Evolutionary conservation across 2,329 filamentous ascomycete species (phyloP).

Genomic region (Trichothecium sympodiale): DNA sequence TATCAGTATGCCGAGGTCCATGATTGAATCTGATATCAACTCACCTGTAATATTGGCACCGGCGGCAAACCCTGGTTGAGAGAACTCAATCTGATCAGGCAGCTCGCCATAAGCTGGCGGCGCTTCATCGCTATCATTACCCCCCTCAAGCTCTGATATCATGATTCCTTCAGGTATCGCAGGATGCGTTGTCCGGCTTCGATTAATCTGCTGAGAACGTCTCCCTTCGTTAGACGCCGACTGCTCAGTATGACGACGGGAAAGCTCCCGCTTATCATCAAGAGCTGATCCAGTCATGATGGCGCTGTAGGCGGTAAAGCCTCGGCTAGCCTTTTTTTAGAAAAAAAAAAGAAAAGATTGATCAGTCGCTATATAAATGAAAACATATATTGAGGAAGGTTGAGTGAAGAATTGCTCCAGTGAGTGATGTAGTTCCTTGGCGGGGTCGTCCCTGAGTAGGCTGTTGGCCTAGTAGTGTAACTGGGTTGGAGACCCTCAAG

Average conservation of each 20-base stretch:
- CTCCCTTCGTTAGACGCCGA: constrained; percentile 2
- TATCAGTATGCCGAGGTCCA: constrained; percentile 1
- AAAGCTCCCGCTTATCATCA: constrained; percentile 15
- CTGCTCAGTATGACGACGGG: constrained; percentile 6
- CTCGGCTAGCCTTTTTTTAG: background rate
- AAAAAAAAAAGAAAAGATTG: too few relatives aligned
- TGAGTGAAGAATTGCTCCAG: too few relatives aligned
- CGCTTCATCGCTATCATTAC: constrained; percentile 18
- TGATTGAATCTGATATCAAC: constrained; percentile 1
- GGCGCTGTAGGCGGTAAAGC: background rate
- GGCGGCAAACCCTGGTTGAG: constrained; percentile 51
- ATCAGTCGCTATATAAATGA: too few relatives aligned
- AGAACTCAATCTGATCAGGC: constrained; percentile 45
- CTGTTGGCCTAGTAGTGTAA: background rate
- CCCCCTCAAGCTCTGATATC: constrained; percentile 15
- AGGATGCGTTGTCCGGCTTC: background rate
- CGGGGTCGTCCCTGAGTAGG: background rate
- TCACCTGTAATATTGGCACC: constrained; percentile 46
- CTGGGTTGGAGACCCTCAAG: too few relatives aligned
- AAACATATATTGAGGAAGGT: too few relatives aligned
- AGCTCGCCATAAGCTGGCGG: constrained; percentile 50
- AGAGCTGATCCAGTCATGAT: constrained; percentile 13
- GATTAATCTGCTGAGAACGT: background rate
- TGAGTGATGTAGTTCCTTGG: background rate
- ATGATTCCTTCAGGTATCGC: constrained; percentile 27